A percentile compares a stretch with the other conserved stretches of the same genome.
Evolutionary conservation across 129 eudicot genomes (phyloP).

Genomic region (Solidago caesia): DNA sequence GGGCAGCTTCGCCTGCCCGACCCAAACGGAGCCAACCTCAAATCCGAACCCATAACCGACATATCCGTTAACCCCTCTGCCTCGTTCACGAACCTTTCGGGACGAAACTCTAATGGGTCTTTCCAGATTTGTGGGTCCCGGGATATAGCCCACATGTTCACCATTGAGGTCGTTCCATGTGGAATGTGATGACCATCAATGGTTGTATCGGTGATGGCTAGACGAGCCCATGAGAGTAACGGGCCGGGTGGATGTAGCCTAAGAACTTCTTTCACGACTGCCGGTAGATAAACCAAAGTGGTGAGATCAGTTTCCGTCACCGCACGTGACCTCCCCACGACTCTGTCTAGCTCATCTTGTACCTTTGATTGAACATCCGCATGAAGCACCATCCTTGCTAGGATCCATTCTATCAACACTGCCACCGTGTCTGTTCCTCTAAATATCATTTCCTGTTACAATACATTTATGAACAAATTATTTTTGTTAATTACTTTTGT

Average conservation of each 20-base stretch:
- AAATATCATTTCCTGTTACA: constrained; percentile 82
- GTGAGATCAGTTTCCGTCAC: constrained; percentile 59
- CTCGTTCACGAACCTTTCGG: constrained; percentile 57
- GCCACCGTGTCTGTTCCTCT: constrained; percentile 94
- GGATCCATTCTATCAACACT: constrained; percentile 84
- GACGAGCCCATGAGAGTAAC: constrained; percentile 84
- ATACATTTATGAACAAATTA: no score
- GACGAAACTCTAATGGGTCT: constrained; percentile 60
- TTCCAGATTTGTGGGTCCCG: constrained; percentile 75
- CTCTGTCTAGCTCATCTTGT: constrained; percentile 64
- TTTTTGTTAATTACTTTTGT: no score
- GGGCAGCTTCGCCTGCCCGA: constrained; percentile 88
- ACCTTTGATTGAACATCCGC: constrained; percentile 66
- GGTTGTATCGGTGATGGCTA: constrained; percentile 51
- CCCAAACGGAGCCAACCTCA: constrained; percentile 91
- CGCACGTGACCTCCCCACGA: constrained; percentile 70
- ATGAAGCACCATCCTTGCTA: constrained; percentile 79
- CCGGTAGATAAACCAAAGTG: constrained; percentile 55
- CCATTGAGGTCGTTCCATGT: constrained; percentile 82
- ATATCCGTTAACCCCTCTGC: constrained; percentile 26
- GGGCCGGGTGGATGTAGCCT: constrained; percentile 97
- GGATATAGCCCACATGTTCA: constrained; percentile 92
- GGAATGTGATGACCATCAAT: constrained; percentile 71
- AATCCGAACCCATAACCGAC: constrained; percentile 76
- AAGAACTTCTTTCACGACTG: constrained; percentile 81